These are phyloP conservation scores for Cryphonectria carpinicola DNA, from an alignment of 2,329 filamentous ascomycete genomes.

Conservation along the genomic window DNA sequence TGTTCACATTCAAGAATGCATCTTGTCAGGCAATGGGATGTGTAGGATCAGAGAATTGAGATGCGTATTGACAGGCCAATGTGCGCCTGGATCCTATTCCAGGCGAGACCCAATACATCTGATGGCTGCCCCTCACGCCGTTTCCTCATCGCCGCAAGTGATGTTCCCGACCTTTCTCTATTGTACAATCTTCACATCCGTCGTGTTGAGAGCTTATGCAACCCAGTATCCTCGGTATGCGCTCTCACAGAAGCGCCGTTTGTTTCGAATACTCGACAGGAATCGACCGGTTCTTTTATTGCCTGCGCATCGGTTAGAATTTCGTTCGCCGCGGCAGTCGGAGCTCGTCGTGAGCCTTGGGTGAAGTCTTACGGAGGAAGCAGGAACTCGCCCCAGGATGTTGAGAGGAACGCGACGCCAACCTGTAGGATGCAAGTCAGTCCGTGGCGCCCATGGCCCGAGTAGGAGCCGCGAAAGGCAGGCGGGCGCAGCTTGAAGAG, in stretches of 20 bases:
- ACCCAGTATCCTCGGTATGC: not conserved
- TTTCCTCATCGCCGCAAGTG: not conserved
- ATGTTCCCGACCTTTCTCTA: not conserved
- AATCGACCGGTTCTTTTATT: slow-evolving; percentile 2
- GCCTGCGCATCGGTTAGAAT: not conserved
- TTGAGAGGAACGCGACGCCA: slow-evolving; percentile 63
- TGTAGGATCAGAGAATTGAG: not conserved
- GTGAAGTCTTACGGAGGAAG: slow-evolving; percentile 50
- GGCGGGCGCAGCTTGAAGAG: not conserved
- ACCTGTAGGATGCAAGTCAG: slow-evolving; percentile 42
- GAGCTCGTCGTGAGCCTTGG: not conserved
- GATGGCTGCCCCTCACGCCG: not conserved
- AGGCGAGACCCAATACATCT: not conserved
- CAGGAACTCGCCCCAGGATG: slow-evolving; percentile 61
- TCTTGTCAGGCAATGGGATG: not conserved
- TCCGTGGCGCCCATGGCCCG: no score
- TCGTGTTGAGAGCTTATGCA: not conserved
- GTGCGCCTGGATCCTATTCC: not conserved
- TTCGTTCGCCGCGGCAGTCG: not conserved
- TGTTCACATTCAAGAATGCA: not conserved
- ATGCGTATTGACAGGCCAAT: not conserved
- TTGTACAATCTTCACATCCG: not conserved
- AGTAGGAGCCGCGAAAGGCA: not conserved
- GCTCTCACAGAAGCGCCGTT: not conserved
- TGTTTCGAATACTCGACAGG: not conserved